Conservation (phyloP, 306 rosid species). For the Betula pendula region DNA sequence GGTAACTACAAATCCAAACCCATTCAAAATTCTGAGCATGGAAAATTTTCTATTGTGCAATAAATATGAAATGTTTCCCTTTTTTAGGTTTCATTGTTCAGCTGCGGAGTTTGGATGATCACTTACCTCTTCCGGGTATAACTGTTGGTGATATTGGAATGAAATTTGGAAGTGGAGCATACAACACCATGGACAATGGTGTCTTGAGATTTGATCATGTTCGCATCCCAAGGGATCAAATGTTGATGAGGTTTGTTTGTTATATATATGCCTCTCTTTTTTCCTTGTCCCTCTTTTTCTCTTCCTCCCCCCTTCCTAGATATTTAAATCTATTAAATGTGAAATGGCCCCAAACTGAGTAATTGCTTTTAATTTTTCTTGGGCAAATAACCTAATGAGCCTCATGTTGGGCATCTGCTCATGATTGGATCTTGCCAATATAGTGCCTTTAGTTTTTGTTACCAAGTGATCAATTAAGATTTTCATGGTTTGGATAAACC, state of each 20-base stretch:
- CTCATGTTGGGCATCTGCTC: not conserved
- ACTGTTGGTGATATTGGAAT: constrained; percentile 92
- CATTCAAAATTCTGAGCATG: constrained; percentile 11
- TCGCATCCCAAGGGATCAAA: constrained; percentile 87
- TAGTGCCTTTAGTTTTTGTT: not conserved
- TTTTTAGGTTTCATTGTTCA: constrained; percentile 89
- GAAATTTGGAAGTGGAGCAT: constrained; percentile 90
- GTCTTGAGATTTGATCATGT: constrained; percentile 73
- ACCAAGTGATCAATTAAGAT: not conserved
- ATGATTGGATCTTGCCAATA: not conserved
- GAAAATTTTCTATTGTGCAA: constrained; percentile 13
- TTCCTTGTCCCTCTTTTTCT: not conserved
- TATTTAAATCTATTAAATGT: not conserved
- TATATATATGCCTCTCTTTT: not conserved
- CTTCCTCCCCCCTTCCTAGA: not conserved
- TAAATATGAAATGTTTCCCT: constrained; percentile 18
- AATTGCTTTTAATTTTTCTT: not conserved
- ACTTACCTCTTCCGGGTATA: constrained; percentile 80
- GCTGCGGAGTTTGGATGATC: constrained; percentile 94
- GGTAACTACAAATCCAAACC: constrained; percentile 48
- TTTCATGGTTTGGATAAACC: not conserved
- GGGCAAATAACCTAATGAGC: not conserved
- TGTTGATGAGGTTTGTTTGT: constrained; percentile 82
- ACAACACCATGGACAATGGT: constrained; percentile 97
- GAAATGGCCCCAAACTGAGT: not conserved